Evolutionary conservation across 2,329 filamentous ascomycete species (phyloP).

Genomic region (Alternaria brassicae): DNA sequence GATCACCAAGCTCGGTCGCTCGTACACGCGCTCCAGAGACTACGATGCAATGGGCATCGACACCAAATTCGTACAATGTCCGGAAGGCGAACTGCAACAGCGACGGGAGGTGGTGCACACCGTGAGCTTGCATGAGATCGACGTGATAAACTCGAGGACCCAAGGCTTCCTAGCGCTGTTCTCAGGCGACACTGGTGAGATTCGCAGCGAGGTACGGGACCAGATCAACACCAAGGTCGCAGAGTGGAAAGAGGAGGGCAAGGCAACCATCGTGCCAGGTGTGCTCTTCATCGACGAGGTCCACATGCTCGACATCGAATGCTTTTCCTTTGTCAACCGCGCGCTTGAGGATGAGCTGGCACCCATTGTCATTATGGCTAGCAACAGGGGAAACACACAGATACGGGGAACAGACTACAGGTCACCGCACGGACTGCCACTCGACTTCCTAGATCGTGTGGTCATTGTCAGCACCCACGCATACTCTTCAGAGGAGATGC

Average conservation of each 20-base stretch:
- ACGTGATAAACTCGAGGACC: conserved; percentile 99
- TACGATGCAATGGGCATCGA: conserved; percentile 99
- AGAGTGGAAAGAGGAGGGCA: conserved; percentile 99
- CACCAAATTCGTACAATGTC: conserved; percentile 97
- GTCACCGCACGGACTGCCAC: conserved; percentile 89
- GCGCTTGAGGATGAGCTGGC: conserved; percentile 93
- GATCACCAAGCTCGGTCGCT: conserved; percentile 95
- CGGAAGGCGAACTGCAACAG: conserved; percentile 96
- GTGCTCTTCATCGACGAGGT: conserved; percentile 99
- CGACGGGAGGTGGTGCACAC: conserved; percentile 97
- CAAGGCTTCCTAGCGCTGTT: conserved; percentile 97
- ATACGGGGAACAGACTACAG: conserved; percentile 94
- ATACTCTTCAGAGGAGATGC: conserved; percentile 84
- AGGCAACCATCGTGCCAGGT: conserved; percentile 95
- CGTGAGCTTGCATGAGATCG: conserved; percentile 95
- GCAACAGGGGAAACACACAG: conserved; percentile 88
- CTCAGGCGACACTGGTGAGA: conserved; percentile 97
- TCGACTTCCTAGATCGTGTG: conserved; percentile 95
- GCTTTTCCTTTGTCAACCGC: conserved; percentile 98
- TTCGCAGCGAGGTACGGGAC: conserved; percentile 93
- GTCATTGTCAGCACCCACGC: conserved; percentile 94
- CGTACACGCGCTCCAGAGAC: conserved; percentile 91
- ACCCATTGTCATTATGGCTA: conserved; percentile 98
- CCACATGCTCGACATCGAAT: conserved; percentile 99
- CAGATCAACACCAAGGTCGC: conserved; percentile 99